Evolutionary conservation across 2,329 filamentous ascomycete genomes (phyloP).

Genomic region (Fusarium clavum): DNA sequence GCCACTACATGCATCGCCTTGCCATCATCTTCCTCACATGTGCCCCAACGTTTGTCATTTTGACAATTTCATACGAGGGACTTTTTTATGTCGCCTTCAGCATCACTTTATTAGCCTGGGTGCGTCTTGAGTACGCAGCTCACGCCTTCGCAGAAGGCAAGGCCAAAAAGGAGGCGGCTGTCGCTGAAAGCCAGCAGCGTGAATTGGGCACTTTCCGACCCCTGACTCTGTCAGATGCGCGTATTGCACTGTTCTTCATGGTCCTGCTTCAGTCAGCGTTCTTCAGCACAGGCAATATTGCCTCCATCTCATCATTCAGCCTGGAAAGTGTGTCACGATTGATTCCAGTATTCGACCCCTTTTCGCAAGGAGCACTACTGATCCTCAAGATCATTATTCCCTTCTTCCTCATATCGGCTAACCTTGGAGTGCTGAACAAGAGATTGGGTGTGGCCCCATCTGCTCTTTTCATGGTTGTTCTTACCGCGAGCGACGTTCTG

Average conservation of each 20-base stretch:
- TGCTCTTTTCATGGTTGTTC: conserved; percentile 93
- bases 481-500: conserved; percentile 89
- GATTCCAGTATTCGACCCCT: conserved; percentile 92
- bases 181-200: conserved; percentile 22
- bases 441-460: conserved; percentile 85
- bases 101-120: conserved; percentile 85
- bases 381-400: conserved; percentile 92
- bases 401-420: conserved; percentile 91
- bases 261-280: conserved; percentile 95
- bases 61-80: conserved; percentile 97
- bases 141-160: conserved; percentile 44
- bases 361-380: conserved; percentile 87
- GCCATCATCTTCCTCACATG: conserved; percentile 92
- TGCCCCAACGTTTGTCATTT: conserved; percentile 91
- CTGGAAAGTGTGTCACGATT: conserved; percentile 90
- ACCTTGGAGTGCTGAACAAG: conserved; percentile 91
- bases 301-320: conserved; percentile 92
- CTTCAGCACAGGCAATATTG: conserved; percentile 96
- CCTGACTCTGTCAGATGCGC: conserved; percentile 83
- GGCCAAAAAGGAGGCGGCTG: conserved; percentile 32
- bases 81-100: conserved; percentile 95
- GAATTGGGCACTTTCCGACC: conserved; percentile 63
- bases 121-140: conserved; percentile 87
- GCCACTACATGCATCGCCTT: conserved; percentile 89
- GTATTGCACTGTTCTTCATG: conserved; percentile 94